These are phyloP conservation scores for Oryza glaberrima DNA, from an alignment of 176 grass and related monocot species.

Conservation along the genomic window DNA sequence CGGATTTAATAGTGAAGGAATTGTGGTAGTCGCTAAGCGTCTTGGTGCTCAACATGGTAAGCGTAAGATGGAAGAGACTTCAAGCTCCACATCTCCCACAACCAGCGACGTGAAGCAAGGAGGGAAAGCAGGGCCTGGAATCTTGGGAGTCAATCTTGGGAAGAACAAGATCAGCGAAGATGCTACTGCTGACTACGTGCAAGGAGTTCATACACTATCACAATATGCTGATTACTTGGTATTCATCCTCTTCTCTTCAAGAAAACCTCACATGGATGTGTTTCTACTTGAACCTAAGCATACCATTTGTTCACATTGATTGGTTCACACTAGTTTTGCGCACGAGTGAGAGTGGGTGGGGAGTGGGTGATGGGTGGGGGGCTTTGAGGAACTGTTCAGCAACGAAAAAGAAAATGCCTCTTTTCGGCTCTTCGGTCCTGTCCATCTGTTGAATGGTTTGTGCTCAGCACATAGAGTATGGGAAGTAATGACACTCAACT, in stretches of 20 bases:
- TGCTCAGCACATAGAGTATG: too few relatives aligned
- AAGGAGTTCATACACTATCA: constrained; percentile 98
- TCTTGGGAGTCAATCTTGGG: constrained; percentile 95
- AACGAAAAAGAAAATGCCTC: too few relatives aligned
- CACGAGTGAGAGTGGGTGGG: too few relatives aligned
- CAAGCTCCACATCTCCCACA: constrained; percentile 39
- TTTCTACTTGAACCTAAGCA: too few relatives aligned
- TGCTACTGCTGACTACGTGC: constrained; percentile 90
- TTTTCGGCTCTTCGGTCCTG: too few relatives aligned
- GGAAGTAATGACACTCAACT: background rate
- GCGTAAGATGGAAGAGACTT: constrained; percentile 97
- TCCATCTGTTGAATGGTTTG: too few relatives aligned
- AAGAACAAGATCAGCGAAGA: constrained; percentile 99
- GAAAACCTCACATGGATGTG: constrained; percentile 6
- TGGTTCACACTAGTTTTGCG: too few relatives aligned
- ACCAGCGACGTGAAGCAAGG: constrained; percentile 69
- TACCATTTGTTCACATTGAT: too few relatives aligned
- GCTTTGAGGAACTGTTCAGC: too few relatives aligned
- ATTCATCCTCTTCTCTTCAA: constrained; percentile 35
- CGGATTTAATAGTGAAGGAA: constrained; percentile 96
- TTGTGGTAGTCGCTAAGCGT: constrained; percentile 89
- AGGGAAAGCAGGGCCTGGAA: constrained; percentile 95
- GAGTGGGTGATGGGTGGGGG: too few relatives aligned
- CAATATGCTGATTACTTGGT: constrained; percentile 99
- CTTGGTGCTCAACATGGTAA: constrained; percentile 98